These are phyloP conservation scores for Pseudogymnoascus sp. DNA, from an alignment of 2,329 filamentous ascomycete genomes.

Conservation along the genomic window DNA sequence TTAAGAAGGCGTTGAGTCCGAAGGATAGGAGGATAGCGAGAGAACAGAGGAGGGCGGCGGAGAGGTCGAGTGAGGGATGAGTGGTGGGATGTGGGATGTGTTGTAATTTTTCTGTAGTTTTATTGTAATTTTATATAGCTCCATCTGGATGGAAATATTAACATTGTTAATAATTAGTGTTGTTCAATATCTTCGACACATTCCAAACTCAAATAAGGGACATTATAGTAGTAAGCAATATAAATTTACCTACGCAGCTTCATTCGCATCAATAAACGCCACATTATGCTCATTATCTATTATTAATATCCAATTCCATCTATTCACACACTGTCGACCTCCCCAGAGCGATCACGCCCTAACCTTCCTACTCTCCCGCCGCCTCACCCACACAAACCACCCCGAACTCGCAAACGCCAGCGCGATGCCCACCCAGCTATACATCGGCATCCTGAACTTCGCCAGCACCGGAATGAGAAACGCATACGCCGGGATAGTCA, in stretches of 20 bases:
- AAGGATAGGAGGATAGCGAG: conserved; percentile 11
- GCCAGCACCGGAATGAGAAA: conserved; percentile 40
- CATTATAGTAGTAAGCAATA: neutral
- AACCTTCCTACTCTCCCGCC: conserved; percentile 31
- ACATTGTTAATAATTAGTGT: neutral
- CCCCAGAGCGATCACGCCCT: neutral
- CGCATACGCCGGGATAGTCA: conserved; percentile 39
- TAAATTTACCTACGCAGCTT: conserved; percentile 1
- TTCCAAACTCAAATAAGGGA: neutral
- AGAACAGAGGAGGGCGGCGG: neutral
- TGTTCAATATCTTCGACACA: neutral
- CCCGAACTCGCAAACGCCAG: conserved; percentile 41
- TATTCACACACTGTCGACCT: neutral
- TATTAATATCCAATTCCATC: neutral
- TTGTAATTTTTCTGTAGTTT: neutral
- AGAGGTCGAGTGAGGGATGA: conserved; percentile 3
- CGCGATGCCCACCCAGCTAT: conserved; percentile 42
- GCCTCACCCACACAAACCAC: conserved; percentile 38
- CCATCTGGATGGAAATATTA: neutral
- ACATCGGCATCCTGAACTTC: conserved; percentile 38
- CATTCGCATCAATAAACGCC: conserved; percentile 4
- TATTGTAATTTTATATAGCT: neutral
- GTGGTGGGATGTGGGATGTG: neutral
- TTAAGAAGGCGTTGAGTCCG: conserved; percentile 11
- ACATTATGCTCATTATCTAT: conserved; percentile 4